Conservation (phyloP, 345 rosid genomes). For the Cardamine chenopodiifolia region DNA sequence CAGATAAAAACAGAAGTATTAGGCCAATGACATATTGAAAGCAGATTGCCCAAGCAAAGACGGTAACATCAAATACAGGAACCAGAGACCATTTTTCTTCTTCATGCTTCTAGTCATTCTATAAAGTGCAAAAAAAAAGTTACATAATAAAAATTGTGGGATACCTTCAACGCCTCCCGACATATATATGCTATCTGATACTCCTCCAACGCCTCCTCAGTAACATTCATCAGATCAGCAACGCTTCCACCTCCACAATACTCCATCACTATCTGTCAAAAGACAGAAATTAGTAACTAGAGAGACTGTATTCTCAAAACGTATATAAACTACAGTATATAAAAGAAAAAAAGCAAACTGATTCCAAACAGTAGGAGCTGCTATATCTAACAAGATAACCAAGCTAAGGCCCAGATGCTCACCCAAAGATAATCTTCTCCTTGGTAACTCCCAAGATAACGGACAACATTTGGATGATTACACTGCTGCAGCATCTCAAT, state of each 20-base stretch:
- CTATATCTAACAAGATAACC: background rate
- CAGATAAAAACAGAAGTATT: slow-evolving; percentile 32
- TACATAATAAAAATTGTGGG: background rate
- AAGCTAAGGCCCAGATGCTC: slow-evolving; percentile 38
- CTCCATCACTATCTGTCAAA: slow-evolving; percentile 98
- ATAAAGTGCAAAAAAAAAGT: slow-evolving; percentile 17
- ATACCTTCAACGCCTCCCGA: slow-evolving; percentile 92
- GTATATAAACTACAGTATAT: slow-evolving; percentile 9
- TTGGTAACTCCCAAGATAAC: slow-evolving; percentile 96
- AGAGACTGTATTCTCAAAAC: slow-evolving; percentile 10
- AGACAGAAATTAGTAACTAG: slow-evolving; percentile 39
- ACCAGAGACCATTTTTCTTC: slow-evolving; percentile 26
- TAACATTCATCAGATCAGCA: slow-evolving; percentile 89
- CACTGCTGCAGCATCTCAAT: slow-evolving; percentile 99
- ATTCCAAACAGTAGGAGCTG: slow-evolving; percentile 17
- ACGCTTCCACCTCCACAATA: slow-evolving; percentile 99
- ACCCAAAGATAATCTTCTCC: slow-evolving; percentile 99
- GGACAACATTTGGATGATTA: slow-evolving; percentile 93
- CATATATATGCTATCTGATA: slow-evolving; percentile 95
- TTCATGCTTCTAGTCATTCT: slow-evolving; percentile 24
- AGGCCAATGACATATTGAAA: slow-evolving; percentile 26
- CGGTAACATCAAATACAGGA: slow-evolving; percentile 18
- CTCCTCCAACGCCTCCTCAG: slow-evolving; percentile 92
- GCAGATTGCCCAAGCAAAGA: slow-evolving; percentile 13
- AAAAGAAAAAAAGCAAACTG: background rate